Evolutionary conservation across 176 grass and related monocot genomes (phyloP).

Genomic region (Calamus simplicifolius): DNA sequence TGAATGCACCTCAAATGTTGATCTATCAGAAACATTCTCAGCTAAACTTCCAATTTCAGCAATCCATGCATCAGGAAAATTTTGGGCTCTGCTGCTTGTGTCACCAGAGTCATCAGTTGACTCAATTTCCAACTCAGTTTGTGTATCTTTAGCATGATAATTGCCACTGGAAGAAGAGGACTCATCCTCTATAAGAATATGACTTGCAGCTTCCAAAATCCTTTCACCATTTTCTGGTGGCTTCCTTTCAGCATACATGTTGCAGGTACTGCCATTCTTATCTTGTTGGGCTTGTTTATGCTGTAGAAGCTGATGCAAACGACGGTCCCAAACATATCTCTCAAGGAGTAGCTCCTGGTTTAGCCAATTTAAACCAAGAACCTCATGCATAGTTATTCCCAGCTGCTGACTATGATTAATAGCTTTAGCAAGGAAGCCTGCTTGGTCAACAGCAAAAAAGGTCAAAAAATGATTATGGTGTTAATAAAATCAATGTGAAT

Average conservation of each 20-base stretch:
- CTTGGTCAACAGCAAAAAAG: background rate
- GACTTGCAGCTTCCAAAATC: slow-evolving; percentile 3
- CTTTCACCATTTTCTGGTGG: slow-evolving; percentile 12
- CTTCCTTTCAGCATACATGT: background rate
- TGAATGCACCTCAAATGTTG: background rate
- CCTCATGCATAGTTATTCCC: slow-evolving; percentile 29
- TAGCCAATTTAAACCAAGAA: slow-evolving; percentile 73
- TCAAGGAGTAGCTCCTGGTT: slow-evolving; percentile 76
- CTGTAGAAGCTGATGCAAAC: slow-evolving; percentile 60
- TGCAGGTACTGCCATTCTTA: too few species aligned
- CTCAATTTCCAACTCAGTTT: background rate
- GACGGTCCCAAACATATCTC: slow-evolving; percentile 75
- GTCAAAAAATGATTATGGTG: too few species aligned
- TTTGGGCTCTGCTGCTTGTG: slow-evolving; percentile 7
- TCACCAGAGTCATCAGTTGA: slow-evolving; percentile 3
- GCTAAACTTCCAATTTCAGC: background rate
- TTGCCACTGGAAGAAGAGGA: background rate
- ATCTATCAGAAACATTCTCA: background rate
- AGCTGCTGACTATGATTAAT: slow-evolving; percentile 33
- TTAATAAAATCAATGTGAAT: too few species aligned
- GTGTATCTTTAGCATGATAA: slow-evolving; percentile 5
- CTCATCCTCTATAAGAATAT: slow-evolving; percentile 19
- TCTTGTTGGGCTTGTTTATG: slow-evolving; percentile 27
- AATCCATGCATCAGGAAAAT: slow-evolving; percentile 11
- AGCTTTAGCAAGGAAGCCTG: slow-evolving; percentile 41